These are phyloP conservation scores for Solanum chiquidenum DNA, from an alignment of 257 asterid species.

Conservation along the genomic window DNA sequence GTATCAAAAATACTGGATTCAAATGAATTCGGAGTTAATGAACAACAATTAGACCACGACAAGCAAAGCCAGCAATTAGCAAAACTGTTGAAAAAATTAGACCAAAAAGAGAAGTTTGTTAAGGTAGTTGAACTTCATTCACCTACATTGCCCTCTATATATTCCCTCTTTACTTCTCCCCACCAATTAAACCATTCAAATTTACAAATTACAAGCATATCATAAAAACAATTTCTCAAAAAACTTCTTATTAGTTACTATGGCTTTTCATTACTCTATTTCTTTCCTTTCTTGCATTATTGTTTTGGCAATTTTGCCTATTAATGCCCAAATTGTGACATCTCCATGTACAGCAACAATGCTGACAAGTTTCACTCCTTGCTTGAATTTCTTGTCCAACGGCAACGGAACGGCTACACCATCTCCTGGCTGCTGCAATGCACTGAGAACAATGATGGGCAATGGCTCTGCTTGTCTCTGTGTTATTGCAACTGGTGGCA, in stretches of 20 bases:
- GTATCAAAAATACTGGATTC: rapidly evolving
- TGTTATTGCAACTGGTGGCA: conserved; percentile 22
- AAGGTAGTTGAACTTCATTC: conserved; percentile 52
- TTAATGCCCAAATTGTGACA: conserved; percentile 13
- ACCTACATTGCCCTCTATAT: conserved; percentile 14
- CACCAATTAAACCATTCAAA: background rate
- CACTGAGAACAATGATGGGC: conserved; percentile 11
- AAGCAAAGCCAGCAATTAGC: background rate
- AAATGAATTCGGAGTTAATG: background rate
- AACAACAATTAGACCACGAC: background rate
- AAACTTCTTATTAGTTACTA: background rate
- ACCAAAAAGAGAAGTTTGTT: conserved; percentile 23
- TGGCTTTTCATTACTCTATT: conserved; percentile 2
- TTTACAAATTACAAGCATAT: background rate
- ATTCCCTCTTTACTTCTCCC: background rate
- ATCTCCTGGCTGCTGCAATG: conserved; percentile 48
- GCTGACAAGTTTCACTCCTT: conserved; percentile 57
- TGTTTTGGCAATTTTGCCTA: conserved; percentile 6
- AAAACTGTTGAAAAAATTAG: background rate
- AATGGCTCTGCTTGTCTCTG: conserved; percentile 26
- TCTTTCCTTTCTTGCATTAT: background rate
- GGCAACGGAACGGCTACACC: conserved; percentile 40
- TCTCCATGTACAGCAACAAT: conserved; percentile 48
- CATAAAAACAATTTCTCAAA: background rate
- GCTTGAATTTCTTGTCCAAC: conserved; percentile 39